Evolutionary conservation across 345 rosid species (phyloP).

Genomic region (Lepidium africanum): DNA sequence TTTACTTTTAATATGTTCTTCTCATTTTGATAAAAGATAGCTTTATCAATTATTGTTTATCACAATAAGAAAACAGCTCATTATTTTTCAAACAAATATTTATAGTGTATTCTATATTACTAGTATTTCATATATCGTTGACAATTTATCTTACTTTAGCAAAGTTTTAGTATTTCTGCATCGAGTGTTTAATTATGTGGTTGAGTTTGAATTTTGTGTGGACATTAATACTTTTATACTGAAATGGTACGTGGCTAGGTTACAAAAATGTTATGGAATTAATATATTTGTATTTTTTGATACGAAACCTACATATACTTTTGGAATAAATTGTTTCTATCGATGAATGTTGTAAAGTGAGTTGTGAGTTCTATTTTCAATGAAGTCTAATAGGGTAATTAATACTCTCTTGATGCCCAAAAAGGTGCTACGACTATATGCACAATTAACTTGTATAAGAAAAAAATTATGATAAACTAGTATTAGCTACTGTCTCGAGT

Average conservation of each 20-base stretch:
- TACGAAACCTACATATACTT: neutral
- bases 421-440: constrained; percentile 11
- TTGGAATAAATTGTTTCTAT: neutral
- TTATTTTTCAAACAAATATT: neutral
- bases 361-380: constrained; percentile 8
- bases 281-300: neutral
- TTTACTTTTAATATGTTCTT: neutral
- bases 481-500: constrained; percentile 26
- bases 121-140: too few relatives aligned
- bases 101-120: too few relatives aligned
- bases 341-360: neutral
- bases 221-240: neutral
- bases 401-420: constrained; percentile 8
- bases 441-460: neutral
- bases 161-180: neutral
- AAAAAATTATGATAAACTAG: neutral
- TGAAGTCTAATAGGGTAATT: constrained; percentile 3
- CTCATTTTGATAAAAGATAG: neutral
- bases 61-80: neutral
- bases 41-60: too few relatives aligned
- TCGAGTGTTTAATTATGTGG: neutral
- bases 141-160: too few relatives aligned
- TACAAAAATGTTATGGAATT: neutral
- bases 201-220: neutral
- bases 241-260: neutral